Base-by-base conservation (phyloP, 2,329 filamentous ascomycete genomes). In the Pezizomycotina sp. region DNA sequence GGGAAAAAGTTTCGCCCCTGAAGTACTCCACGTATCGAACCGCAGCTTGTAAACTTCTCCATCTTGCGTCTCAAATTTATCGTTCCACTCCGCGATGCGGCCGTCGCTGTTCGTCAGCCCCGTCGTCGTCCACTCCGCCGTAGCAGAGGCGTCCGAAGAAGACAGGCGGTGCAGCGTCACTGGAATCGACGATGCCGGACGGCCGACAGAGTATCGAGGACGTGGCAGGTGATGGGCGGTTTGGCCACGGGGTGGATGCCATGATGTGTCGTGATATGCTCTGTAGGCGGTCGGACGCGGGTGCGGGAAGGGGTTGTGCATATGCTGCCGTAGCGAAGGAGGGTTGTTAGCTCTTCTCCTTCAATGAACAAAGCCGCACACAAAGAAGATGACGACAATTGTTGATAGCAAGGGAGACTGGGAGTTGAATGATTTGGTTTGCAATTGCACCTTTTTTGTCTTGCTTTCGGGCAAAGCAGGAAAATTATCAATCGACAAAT, bases 161-260 rank as follows among this genome's bases (percentile, higher is more conserved):
- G 54, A 41, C 40, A 53, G 38, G 26, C 39, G 45, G 19, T 37
- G 42, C 14, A 83, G 69, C 36, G 67, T 71, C 38, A 84, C 77
- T 47, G 65, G 64, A 50, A 89, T 69, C 45, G 64, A 62, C 38
- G 64, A 58, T 10, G 71, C 80, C 14, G 80, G 80, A 38, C 66
- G 66, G 52, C 80, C 80, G 43, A 68, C 61, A n/a, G 72, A 7
- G 79, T 86, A 64, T 89, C 78, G 56, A 89, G 78, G 57, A 84
- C 70, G 63, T 89, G 80, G 63, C 79, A 86, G 56, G 80, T 86
- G 53, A 89, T 86, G 53, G 70, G 71, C 53, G 48, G 47, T 33
- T 49, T 23, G 40, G 31, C 16, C 24, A 14, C 13, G 26, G 21
- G 16, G 39, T 15, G 26, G 45, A 24, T 27, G 37, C 22, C 24